Evolutionary conservation across 805 yeast genomes (phyloP).

Genomic region (Metschnikowia amazonensis): DNA sequence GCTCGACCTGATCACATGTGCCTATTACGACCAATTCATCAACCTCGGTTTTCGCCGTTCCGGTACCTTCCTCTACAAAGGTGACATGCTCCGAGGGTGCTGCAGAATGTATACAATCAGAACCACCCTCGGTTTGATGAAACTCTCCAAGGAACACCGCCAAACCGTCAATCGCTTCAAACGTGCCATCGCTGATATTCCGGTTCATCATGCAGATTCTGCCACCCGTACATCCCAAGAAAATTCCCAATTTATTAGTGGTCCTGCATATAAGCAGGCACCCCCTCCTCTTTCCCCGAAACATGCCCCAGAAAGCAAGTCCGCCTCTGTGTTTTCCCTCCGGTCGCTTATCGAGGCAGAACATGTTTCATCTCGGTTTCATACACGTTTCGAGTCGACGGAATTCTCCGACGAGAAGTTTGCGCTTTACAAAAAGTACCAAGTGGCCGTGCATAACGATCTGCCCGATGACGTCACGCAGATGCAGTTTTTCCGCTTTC

Average conservation of each 20-base stretch:
- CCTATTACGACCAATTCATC: slow-evolving; percentile 60
- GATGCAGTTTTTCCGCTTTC: slow-evolving; percentile 55
- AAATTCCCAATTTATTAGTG: background rate
- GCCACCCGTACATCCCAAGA: too few relatives aligned
- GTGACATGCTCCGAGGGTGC: slow-evolving; percentile 69
- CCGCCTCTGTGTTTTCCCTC: background rate
- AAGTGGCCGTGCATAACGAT: slow-evolving; percentile 66
- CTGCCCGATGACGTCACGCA: slow-evolving; percentile 40
- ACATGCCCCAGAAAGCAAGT: background rate
- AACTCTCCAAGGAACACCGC: slow-evolving; percentile 61
- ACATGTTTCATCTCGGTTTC: slow-evolving; percentile 29
- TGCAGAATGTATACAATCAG: slow-evolving; percentile 79
- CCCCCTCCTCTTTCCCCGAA: background rate
- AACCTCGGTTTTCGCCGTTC: slow-evolving; percentile 78
- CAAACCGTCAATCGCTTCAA: slow-evolving; percentile 61
- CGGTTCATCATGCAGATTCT: background rate
- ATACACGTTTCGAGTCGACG: slow-evolving; percentile 52
- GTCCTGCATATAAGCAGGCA: background rate
- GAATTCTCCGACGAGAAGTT: slow-evolving; percentile 55
- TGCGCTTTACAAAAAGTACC: slow-evolving; percentile 63
- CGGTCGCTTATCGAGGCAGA: slow-evolving; percentile 38
- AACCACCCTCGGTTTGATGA: slow-evolving; percentile 45
- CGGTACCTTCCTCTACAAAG: slow-evolving; percentile 60
- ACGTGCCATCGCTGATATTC: slow-evolving; percentile 26
- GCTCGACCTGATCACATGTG: slow-evolving; percentile 43